Percentiles rank a stretch among this genome's conserved stretches.
Conservation (phyloP, 2,329 filamentous ascomycete species). For the Moelleriella libera region DNA sequence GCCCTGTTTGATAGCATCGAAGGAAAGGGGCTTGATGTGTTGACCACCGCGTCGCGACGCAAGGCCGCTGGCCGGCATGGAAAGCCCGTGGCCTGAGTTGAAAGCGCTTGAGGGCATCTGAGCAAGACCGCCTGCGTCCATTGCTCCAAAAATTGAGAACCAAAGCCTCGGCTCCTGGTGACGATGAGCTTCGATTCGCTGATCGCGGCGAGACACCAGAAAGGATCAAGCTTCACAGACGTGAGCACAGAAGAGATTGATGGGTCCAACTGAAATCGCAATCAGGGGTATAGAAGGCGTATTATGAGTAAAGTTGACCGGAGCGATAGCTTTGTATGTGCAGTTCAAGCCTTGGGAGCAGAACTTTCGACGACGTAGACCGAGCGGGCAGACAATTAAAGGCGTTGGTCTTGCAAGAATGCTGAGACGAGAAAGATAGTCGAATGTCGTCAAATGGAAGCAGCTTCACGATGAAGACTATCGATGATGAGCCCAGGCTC, state of each 20-base stretch:
- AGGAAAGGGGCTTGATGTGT: slow-evolving; percentile 81
- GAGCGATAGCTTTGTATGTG: too few species aligned
- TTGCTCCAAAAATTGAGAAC: slow-evolving; percentile 24
- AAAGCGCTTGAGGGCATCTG: slow-evolving; percentile 92
- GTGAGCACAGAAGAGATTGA: too few species aligned
- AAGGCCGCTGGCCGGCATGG: slow-evolving; percentile 66
- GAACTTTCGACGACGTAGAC: not conserved
- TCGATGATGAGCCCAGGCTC: not conserved
- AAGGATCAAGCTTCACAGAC: too few species aligned
- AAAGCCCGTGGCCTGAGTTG: slow-evolving; percentile 54
- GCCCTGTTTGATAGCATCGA: slow-evolving; percentile 56
- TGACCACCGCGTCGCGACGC: slow-evolving; percentile 73
- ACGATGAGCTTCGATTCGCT: too few species aligned
- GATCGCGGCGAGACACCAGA: too few species aligned
- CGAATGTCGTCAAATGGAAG: not conserved
- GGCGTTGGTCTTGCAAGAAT: not conserved
- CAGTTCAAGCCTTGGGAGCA: not conserved
- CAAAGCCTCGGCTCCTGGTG: too few species aligned
- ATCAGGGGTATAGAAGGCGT: too few species aligned
- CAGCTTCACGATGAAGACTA: not conserved
- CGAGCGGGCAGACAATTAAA: not conserved
- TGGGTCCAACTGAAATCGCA: too few species aligned
- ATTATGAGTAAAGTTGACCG: too few species aligned
- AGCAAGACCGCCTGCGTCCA: slow-evolving; percentile 98
- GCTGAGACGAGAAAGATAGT: not conserved